Conservation (phyloP, 2,329 filamentous ascomycete genomes). For the Berkeleyomyces basicola region DNA sequence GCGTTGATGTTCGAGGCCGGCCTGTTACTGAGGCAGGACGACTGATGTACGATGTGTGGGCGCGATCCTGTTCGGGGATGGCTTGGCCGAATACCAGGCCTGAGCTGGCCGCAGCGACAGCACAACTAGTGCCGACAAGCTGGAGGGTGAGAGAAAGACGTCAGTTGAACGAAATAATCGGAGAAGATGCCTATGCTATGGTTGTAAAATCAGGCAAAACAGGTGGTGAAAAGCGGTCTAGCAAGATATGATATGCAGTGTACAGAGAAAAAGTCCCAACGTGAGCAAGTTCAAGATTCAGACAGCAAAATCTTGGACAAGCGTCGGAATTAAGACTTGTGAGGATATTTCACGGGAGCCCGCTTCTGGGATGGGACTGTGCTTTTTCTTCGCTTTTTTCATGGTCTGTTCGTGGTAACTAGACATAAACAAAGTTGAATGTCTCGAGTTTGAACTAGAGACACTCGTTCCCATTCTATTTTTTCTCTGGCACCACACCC, state of each 20-base stretch:
- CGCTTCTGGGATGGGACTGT: constrained; percentile 1
- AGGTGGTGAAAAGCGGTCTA: not conserved
- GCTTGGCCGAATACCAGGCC: constrained; percentile 43
- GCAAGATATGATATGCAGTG: not conserved
- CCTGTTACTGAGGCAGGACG: constrained; percentile 3
- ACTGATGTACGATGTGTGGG: constrained; percentile 14
- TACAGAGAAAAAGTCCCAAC: not conserved
- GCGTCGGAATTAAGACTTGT: constrained; percentile 13
- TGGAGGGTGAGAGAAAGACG: constrained; percentile 18
- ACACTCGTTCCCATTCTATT: not conserved
- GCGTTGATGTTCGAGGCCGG: constrained; percentile 4
- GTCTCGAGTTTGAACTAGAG: constrained; percentile 4
- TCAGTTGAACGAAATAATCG: not conserved
- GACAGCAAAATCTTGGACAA: not conserved
- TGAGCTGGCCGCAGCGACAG: constrained; percentile 41
- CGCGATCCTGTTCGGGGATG: constrained; percentile 18
- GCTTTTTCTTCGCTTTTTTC: constrained; percentile 1
- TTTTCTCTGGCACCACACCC: not conserved
- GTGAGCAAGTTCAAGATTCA: not conserved
- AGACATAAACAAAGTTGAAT: not conserved
- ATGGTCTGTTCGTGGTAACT: not conserved
- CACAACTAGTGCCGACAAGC: constrained; percentile 46
- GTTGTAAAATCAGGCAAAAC: not conserved
- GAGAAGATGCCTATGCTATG: not conserved
- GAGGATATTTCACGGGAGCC: constrained; percentile 1